Evolutionary conservation across 768 basidiomycete genomes (phyloP).

Genomic region (Leccinum disarticulatum): DNA sequence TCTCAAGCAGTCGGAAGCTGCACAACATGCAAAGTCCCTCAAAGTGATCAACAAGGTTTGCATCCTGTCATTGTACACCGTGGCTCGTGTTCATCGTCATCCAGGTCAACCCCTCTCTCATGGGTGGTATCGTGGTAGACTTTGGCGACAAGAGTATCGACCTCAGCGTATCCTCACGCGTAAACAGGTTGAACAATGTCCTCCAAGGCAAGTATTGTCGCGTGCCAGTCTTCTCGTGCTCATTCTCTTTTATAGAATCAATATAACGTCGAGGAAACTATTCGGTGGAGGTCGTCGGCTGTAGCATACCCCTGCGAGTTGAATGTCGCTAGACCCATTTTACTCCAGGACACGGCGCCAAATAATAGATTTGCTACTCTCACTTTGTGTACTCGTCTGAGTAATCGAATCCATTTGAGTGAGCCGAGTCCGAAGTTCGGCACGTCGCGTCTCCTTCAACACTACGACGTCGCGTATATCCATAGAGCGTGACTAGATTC

Average conservation of each 20-base stretch:
- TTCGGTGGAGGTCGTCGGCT: conserved; percentile 2
- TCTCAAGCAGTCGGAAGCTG: conserved; percentile 84
- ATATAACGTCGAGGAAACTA: conserved; percentile 16
- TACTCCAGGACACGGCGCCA: background rate
- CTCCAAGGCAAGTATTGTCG: conserved; percentile 64
- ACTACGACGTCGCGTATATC: background rate
- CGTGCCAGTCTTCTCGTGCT: conserved; percentile 8
- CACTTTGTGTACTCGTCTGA: background rate
- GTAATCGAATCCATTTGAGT: background rate
- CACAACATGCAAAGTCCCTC: conserved; percentile 81
- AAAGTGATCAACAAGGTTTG: conserved; percentile 90
- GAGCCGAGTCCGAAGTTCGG: background rate
- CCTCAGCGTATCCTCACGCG: conserved; percentile 89
- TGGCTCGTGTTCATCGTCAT: conserved; percentile 8
- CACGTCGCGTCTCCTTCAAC: background rate
- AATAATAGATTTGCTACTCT: background rate
- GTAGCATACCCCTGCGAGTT: conserved; percentile 6
- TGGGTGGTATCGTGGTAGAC: conserved; percentile 94
- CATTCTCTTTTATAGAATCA: conserved; percentile 21
- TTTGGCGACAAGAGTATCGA: conserved; percentile 99
- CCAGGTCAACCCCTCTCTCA: conserved; percentile 86
- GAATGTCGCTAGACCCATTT: conserved; percentile 5
- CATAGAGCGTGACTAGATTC: background rate
- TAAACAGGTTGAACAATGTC: conserved; percentile 91
- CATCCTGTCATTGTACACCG: background rate